Conservation (phyloP, 2,329 filamentous ascomycete species). For the Fusarium lyarnte region DNA sequence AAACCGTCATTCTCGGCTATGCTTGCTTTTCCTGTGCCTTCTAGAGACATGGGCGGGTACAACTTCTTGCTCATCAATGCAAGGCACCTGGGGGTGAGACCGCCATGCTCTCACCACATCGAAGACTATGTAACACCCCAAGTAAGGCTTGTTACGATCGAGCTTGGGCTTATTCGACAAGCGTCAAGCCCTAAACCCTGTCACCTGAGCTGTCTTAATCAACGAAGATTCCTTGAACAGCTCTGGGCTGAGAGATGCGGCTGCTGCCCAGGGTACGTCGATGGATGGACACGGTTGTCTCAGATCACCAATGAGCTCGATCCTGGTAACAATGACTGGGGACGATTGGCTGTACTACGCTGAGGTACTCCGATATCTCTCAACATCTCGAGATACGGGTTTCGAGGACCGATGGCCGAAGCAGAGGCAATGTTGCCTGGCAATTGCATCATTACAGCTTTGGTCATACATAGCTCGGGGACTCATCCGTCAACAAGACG, state of each 20-base stretch:
- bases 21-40: conserved; percentile 35
- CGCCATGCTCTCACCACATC: conserved; percentile 33
- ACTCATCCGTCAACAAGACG: conserved; percentile 12
- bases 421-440: conserved; percentile 11
- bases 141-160: conserved; percentile 12
- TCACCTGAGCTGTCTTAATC: conserved; percentile 11
- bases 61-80: conserved; percentile 16
- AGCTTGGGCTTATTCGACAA: conserved; percentile 9
- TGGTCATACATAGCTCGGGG: conserved; percentile 33
- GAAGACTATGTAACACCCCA: conserved; percentile 23
- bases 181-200: conserved; percentile 8
- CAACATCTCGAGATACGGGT: conserved; percentile 32
- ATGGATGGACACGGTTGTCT: conserved; percentile 31
- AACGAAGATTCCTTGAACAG: conserved; percentile 12
- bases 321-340: conserved; percentile 14
- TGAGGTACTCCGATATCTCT: conserved; percentile 16
- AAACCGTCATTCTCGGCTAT: conserved; percentile 38
- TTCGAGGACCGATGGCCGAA: conserved; percentile 25
- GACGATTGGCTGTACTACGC: conserved; percentile 22
- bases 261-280: conserved; percentile 12
- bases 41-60: conserved; percentile 21
- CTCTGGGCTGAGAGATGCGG: conserved; percentile 18
- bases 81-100: conserved; percentile 39
- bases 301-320: conserved; percentile 32
- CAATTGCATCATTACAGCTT: conserved; percentile 34